Evolutionary conservation across 345 rosid genomes (phyloP), one percentile per base, ranked within the genome.

Genomic region (Cochlearia excelsa): DNA sequence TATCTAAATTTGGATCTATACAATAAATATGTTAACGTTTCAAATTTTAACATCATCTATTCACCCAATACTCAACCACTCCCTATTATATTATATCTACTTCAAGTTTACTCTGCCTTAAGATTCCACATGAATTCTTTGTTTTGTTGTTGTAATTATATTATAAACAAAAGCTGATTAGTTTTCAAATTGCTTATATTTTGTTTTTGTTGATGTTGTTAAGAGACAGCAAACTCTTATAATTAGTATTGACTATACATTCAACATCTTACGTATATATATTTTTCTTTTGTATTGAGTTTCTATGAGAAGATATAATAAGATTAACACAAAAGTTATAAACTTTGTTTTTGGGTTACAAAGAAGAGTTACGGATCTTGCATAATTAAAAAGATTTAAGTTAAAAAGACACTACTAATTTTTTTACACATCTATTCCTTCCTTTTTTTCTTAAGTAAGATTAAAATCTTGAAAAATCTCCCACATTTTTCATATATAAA

Each of bases 351-450:
- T 37, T 42, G 9, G 23, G 52, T 62, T 55, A 56, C 48, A 44
- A 0, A 63, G 6, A 9, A 43, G 39, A 63, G 63, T 63, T 63
- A 44, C 34, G 38, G 35, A 11, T 29, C 42, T 50, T 45, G 43
- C 55, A 57, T n/a, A 69, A 63, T 16, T 43, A 70, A 70, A 44
- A 35, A 46, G 54, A 58, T 30, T 44, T 59, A 58, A 71, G 70
- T 65, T 65, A 58, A 52, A 49, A 65, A 62, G 63, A 69, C 33
- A 37, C 4, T 63, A 56, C 46, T 65, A 46, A 51, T 51, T 65
- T 65, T 16, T 65, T 65, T 71, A 71, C 75, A 71, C 44, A 26
- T 37, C 60, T 70, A 63, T 57, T 26, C 70, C 51, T 58, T 65
- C 66, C 44, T 23, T 57, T 70, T 57, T 49, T 57, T 16, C 23